Conservation (phyloP, 495 filamentous ascomycete species). For the Podospora australis region DNA sequence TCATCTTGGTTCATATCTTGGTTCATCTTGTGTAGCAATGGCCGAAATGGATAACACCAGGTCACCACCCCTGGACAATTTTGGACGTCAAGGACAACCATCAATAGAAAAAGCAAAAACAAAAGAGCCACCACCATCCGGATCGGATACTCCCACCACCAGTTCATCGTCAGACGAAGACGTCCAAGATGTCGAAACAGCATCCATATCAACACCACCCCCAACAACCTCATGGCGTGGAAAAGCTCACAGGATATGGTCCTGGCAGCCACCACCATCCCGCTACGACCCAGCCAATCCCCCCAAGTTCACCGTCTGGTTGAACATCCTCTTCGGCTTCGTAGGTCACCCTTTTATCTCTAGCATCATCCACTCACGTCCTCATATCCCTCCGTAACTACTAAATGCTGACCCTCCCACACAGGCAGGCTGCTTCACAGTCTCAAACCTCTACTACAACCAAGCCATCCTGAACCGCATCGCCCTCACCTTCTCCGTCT, state of each 20-base stretch:
- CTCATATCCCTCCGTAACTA: neutral
- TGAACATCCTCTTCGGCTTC: conserved; percentile 29
- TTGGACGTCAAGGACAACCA: too few species aligned
- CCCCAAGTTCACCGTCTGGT: conserved; percentile 28
- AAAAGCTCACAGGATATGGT: conserved; percentile 11
- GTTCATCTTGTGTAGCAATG: too few species aligned
- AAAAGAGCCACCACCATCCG: too few species aligned
- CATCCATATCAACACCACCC: too few species aligned
- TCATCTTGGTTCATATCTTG: too few species aligned
- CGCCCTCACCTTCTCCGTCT: conserved; percentile 54
- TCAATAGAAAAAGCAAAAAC: too few species aligned
- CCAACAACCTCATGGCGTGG: too few species aligned
- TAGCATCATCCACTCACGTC: neutral
- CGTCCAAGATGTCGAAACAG: too few species aligned
- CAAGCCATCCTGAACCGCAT: conserved; percentile 63
- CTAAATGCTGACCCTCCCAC: conserved; percentile 5
- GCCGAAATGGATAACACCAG: too few species aligned
- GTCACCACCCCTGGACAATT: too few species aligned
- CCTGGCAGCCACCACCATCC: conserved; percentile 25
- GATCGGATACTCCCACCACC: too few species aligned
- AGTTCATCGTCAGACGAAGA: too few species aligned
- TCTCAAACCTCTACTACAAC: conserved; percentile 65
- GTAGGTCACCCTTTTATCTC: conserved; percentile 7
- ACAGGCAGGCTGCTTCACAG: conserved; percentile 36
- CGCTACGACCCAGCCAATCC: conserved; percentile 27